Conservation (phyloP, 441 rosid genomes). For the Arabidopsis lyrata region DNA sequence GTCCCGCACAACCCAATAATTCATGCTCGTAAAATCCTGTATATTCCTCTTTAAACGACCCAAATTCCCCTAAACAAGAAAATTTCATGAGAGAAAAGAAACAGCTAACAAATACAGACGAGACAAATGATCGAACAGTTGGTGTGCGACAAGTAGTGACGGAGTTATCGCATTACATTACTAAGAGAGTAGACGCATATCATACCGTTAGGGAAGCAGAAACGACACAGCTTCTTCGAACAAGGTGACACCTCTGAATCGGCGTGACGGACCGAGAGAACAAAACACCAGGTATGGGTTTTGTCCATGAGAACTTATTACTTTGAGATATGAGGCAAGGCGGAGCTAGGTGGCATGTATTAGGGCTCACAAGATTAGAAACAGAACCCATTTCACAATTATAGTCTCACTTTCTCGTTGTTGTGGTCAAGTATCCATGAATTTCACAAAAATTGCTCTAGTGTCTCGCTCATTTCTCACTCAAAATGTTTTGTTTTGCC, state of each 20-base stretch:
- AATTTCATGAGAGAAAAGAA: background rate
- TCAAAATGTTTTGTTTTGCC: background rate
- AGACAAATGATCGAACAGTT: conserved; percentile 63
- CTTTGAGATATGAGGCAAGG: conserved; percentile 46
- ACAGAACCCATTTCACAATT: conserved; percentile 51
- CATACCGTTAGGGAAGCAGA: conserved; percentile 62
- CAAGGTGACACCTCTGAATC: conserved; percentile 36
- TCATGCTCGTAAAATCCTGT: conserved; percentile 67
- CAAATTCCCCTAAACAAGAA: conserved; percentile 53
- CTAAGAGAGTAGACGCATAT: background rate
- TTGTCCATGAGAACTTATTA: conserved; percentile 39
- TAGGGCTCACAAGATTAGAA: conserved; percentile 47
- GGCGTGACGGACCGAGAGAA: conserved; percentile 32
- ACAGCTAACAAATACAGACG: conserved; percentile 4
- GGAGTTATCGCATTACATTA: background rate
- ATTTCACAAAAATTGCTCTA: no score
- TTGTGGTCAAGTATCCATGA: conserved; percentile 27
- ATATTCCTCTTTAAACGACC: conserved; percentile 55
- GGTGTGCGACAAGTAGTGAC: conserved; percentile 34
- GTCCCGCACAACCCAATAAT: conserved; percentile 91
- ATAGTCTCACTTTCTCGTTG: conserved; percentile 4
- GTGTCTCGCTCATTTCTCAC: background rate
- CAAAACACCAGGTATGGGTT: conserved; percentile 37
- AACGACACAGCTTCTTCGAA: conserved; percentile 14
- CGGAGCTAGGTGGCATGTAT: conserved; percentile 34